Evolutionary conservation across 768 basidiomycete genomes (phyloP), one percentile per base, ranked within the genome.

Genomic region (Mycena galericulata): DNA sequence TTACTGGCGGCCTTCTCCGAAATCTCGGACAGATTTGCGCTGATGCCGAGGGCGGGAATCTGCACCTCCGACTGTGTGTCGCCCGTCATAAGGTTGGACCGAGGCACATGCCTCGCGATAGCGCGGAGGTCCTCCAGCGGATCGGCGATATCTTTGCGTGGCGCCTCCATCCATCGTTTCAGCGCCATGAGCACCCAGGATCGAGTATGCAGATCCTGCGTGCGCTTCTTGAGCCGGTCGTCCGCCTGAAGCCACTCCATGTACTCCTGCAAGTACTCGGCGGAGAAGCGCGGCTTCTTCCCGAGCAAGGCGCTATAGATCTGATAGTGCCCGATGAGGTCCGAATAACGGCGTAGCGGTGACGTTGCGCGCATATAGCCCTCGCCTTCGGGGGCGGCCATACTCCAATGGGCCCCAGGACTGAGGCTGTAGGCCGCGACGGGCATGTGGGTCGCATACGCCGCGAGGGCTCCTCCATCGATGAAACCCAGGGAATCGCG

Each of bases 241-340:
- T 73, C 75, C 30, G 73, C 71, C 49, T 75, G 76, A 40, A 86
- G 73, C 41, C 85, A 75, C 2, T 78, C 70, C 11, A 79, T 83
- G 62, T 87, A 82, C 14, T 75, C 76, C 73, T 79, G 75, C 74
- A 94, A 72, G 77, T 84, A 85, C 32, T 81, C 79, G 3, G 72
- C 53, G 32, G 81, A 80, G 73, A 92, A 90, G 4, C 84, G 77
- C 4, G 84, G 80, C 2, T 76, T 74, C 43, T 82, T 79, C 7
- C 82, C 78, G 9, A 92, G 80, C 14, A 99, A 79, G 7, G 87
- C 87, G 55, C 90, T 82, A 75, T 98, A 97, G 79, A 99, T 89
- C 77, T 99, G 97, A 95, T 96, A 99, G 80, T 99, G 98, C 12
- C 83, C 81, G 15, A 96, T 77, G 62, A 98, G 77, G 78, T 99